A percentile compares a stretch with the other conserved stretches of the same genome.
These are phyloP conservation scores for Salvia hispanica DNA, from an alignment of 257 asterid species.

Conservation along the genomic window DNA sequence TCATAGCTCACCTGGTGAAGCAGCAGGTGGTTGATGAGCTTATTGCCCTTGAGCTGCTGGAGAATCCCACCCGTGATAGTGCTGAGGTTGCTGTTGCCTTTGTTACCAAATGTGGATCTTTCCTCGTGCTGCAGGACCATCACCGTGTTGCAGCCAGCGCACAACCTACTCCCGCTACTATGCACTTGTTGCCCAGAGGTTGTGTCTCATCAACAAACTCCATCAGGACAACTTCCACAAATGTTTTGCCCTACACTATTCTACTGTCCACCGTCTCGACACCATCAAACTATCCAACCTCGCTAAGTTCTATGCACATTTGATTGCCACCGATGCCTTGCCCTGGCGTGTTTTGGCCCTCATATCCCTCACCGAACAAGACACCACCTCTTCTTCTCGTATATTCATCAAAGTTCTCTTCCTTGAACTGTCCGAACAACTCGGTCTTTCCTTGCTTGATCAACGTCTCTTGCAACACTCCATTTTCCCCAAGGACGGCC, in stretches of 20 bases:
- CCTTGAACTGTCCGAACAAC: conserved; percentile 93
- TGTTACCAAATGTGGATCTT: conserved; percentile 85
- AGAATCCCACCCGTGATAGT: conserved; percentile 86
- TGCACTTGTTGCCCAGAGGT: conserved; percentile 89
- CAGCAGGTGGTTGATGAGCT: conserved; percentile 92
- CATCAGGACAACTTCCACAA: conserved; percentile 84
- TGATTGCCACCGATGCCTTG: conserved; percentile 80
- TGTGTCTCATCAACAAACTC: conserved; percentile 83
- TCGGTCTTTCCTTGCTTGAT: conserved; percentile 72
- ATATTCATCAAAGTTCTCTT: conserved; percentile 91
- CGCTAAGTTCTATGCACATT: conserved; percentile 89
- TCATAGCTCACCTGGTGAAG: conserved; percentile 90
- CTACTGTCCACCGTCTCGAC: conserved; percentile 88
- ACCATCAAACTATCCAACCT: conserved; percentile 86
- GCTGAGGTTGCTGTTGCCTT: conserved; percentile 96
- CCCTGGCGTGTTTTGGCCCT: conserved; percentile 87
- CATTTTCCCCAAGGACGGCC: conserved; percentile 70
- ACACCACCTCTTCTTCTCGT: conserved; percentile 93
- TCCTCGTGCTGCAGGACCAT: conserved; percentile 65
- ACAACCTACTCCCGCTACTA: conserved; percentile 87
- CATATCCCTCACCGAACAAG: conserved; percentile 90
- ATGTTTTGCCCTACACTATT: conserved; percentile 84
- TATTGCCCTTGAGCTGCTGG: conserved; percentile 92
- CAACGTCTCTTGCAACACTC: conserved; percentile 92
- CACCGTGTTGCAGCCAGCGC: conserved; percentile 97